Conservation (phyloP, 148 eudicot genomes). For the Rheum nobile region DNA sequence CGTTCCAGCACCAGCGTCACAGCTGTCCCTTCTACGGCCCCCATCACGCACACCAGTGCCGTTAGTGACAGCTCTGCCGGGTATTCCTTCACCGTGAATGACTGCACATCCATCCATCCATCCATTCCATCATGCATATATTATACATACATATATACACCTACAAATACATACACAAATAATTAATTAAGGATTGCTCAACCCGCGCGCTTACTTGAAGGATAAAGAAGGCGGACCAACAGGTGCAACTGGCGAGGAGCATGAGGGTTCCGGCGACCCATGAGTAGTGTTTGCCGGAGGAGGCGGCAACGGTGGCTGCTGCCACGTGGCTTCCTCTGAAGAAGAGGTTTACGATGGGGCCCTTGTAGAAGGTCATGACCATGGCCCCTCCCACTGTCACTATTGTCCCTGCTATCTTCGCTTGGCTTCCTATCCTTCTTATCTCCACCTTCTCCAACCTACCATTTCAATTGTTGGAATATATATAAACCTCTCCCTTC, state of each 20-base stretch:
- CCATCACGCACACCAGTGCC: slow-evolving; percentile 43
- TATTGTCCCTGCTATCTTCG: slow-evolving; percentile 49
- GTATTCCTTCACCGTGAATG: slow-evolving; percentile 37
- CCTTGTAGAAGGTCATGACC: slow-evolving; percentile 44
- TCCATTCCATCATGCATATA: not conserved
- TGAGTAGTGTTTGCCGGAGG: slow-evolving; percentile 17
- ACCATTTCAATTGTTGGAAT: too few species aligned
- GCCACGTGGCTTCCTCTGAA: slow-evolving; percentile 17
- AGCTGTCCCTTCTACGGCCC: slow-evolving; percentile 28
- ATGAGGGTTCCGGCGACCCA: slow-evolving; percentile 44
- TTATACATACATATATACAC: not conserved
- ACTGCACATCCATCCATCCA: slow-evolving; percentile 15
- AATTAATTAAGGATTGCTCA: not conserved
- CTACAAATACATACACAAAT: too few species aligned
- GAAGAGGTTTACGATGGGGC: slow-evolving; percentile 34
- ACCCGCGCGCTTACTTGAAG: slow-evolving; percentile 31
- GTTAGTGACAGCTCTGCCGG: slow-evolving; percentile 46
- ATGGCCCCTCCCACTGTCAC: slow-evolving; percentile 48
- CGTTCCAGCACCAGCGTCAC: slow-evolving; percentile 31
- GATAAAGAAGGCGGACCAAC: slow-evolving; percentile 53
- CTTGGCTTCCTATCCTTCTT: slow-evolving; percentile 40
- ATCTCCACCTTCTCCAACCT: slow-evolving; percentile 51
- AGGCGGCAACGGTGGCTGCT: slow-evolving; percentile 7
- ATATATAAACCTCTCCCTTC: too few species aligned
- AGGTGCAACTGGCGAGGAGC: slow-evolving; percentile 35